Percentiles rank a stretch among this genome's conserved stretches.
These are phyloP conservation scores for Barnettozyma sucrosica DNA, from an alignment of 805 yeast species.

Conservation along the genomic window DNA sequence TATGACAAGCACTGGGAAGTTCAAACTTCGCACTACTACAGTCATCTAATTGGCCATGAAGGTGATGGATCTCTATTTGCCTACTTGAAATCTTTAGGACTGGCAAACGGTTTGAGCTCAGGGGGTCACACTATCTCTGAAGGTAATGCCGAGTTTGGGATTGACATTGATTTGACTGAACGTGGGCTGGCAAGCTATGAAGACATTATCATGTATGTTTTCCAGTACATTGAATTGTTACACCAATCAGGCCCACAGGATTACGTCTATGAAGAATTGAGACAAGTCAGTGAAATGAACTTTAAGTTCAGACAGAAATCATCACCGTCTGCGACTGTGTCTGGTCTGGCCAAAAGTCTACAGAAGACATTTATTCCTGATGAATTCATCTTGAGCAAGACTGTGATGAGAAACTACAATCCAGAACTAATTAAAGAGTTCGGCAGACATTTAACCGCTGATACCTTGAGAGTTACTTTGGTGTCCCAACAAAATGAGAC, in stretches of 20 bases:
- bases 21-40: constrained; percentile 63
- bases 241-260: constrained; percentile 54
- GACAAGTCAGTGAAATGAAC: constrained; percentile 57
- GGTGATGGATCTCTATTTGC: constrained; percentile 78
- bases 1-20: constrained; percentile 59
- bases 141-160: constrained; percentile 61
- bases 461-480: constrained; percentile 56
- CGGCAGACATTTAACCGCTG: constrained; percentile 43
- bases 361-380: constrained; percentile 60
- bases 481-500: constrained; percentile 48
- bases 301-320: constrained; percentile 80
- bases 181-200: constrained; percentile 62
- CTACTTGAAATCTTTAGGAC: constrained; percentile 61
- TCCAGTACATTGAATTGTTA: constrained; percentile 70
- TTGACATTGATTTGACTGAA: constrained; percentile 72
- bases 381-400: constrained; percentile 50
- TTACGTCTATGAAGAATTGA: constrained; percentile 77
- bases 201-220: constrained; percentile 50
- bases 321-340: constrained; percentile 67
- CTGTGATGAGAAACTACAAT: constrained; percentile 54
- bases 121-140: constrained; percentile 64
- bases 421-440: constrained; percentile 46
- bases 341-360: constrained; percentile 54
- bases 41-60: constrained; percentile 91
- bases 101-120: constrained; percentile 75